Evolutionary conservation across 78 protist genomes (phyloP).

Genomic region (Carpediemonas membranifera): DNA sequence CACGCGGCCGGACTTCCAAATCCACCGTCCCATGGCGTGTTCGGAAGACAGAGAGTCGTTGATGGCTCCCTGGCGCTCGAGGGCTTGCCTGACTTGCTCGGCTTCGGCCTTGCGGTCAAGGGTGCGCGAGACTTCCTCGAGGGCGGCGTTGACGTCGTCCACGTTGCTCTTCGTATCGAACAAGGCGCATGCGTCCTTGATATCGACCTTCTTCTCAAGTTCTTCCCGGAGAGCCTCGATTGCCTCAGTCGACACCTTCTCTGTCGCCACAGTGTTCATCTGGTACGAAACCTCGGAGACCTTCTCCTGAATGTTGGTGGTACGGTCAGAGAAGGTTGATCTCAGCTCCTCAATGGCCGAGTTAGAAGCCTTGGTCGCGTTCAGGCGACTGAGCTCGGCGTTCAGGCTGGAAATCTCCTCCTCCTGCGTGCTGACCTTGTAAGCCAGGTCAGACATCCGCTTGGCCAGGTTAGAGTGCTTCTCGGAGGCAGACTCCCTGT

Average conservation of each 20-base stretch:
- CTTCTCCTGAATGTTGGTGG: neutral
- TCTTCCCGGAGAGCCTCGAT: no score
- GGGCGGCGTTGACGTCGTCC: constrained; percentile 16
- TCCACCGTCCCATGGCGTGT: constrained; percentile 28
- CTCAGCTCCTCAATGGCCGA: neutral
- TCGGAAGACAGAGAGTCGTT: constrained; percentile 12
- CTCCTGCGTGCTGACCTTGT: neutral
- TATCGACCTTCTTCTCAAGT: neutral
- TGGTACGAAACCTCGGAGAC: neutral
- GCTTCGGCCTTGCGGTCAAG: neutral
- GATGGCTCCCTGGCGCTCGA: constrained; percentile 5
- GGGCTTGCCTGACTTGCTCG: neutral
- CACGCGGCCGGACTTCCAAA: constrained; percentile 23
- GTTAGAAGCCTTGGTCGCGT: neutral
- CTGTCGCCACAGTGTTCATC: no score
- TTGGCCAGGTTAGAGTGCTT: neutral
- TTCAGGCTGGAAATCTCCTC: neutral
- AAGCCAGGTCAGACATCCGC: neutral
- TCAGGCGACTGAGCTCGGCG: neutral
- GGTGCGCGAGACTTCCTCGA: neutral
- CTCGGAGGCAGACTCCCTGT: neutral
- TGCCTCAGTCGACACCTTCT: no score
- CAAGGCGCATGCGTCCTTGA: neutral
- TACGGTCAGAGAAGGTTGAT: neutral
- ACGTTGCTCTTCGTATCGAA: constrained; percentile 12